Conservation (phyloP, 2,329 filamentous ascomycete species). For the Lachnellula cervina region DNA sequence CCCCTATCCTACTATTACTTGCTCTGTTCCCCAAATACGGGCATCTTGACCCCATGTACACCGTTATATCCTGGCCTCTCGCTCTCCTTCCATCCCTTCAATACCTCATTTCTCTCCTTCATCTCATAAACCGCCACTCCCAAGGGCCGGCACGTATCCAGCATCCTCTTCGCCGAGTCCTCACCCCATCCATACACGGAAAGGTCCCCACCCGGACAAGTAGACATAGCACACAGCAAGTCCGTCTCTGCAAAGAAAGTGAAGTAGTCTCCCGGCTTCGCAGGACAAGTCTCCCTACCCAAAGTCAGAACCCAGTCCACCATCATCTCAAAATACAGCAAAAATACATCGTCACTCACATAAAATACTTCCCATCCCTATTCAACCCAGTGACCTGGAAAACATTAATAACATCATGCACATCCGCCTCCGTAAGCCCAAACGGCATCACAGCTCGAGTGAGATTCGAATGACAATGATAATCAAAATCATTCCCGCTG, state of each 20-base stretch:
- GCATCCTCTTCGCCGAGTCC: conserved; percentile 62
- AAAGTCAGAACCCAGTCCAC: background rate
- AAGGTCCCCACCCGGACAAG: conserved; percentile 76
- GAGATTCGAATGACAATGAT: conserved; percentile 80
- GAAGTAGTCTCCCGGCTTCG: conserved; percentile 42
- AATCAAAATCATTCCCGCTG: conserved; percentile 67
- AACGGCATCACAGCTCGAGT: conserved; percentile 65
- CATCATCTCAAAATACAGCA: background rate
- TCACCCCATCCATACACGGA: conserved; percentile 77
- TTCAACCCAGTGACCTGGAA: conserved; percentile 82
- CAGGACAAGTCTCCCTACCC: conserved; percentile 40
- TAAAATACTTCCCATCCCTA: conserved; percentile 68
- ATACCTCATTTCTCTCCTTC: conserved; percentile 42
- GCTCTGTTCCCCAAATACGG: conserved; percentile 19
- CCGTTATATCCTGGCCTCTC: conserved; percentile 58
- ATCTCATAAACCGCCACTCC: conserved; percentile 69
- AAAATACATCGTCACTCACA: conserved; percentile 36
- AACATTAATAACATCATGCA: conserved; percentile 81
- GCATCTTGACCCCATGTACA: conserved; percentile 54
- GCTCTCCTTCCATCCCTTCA: conserved; percentile 60
- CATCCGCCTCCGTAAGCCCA: conserved; percentile 66
- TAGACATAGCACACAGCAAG: conserved; percentile 55
- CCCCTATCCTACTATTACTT: background rate
- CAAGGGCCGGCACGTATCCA: conserved; percentile 66
- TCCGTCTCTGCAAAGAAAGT: conserved; percentile 80